These are phyloP conservation scores for Chlorella sp. DNA, from an alignment of 139 green algal genomes.

Conservation along the genomic window DNA sequence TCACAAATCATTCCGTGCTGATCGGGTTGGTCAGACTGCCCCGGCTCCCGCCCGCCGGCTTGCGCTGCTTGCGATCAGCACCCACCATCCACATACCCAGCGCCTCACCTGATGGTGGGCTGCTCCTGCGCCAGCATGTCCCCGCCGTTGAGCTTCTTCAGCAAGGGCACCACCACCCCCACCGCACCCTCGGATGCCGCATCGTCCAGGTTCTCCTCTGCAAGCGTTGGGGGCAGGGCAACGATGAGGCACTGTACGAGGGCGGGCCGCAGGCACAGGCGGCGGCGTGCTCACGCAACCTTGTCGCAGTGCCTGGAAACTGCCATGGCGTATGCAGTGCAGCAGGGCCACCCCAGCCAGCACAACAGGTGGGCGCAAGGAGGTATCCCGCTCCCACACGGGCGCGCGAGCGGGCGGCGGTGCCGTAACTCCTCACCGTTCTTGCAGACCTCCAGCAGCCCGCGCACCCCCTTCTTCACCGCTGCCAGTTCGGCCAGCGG, in stretches of 20 bases:
- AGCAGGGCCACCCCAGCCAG: too few relatives aligned
- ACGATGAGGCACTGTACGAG: too few relatives aligned
- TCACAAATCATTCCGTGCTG: too few relatives aligned
- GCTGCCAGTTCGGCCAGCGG: constrained; percentile 21
- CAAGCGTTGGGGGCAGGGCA: not conserved
- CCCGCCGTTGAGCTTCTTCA: constrained; percentile 50
- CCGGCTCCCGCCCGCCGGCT: too few relatives aligned
- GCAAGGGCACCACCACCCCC: constrained; percentile 71
- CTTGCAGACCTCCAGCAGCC: constrained; percentile 49
- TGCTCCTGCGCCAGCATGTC: constrained; percentile 27
- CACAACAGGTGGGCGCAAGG: not conserved
- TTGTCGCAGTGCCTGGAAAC: too few relatives aligned
- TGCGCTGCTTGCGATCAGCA: not conserved
- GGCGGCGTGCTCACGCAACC: too few relatives aligned
- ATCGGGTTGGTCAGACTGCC: too few relatives aligned
- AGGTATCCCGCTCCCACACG: not conserved
- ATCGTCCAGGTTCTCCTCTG: constrained; percentile 82
- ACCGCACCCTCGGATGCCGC: constrained; percentile 76
- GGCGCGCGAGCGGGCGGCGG: not conserved
- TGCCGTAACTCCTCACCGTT: constrained; percentile 24
- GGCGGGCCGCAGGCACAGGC: too few relatives aligned
- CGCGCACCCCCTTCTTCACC: constrained; percentile 34
- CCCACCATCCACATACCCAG: not conserved
- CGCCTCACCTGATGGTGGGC: constrained; percentile 17
- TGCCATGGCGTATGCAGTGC: too few relatives aligned